A percentile compares a stretch with the other conserved stretches of the same genome.
phyloP scores from a whole-genome alignment of 179 eudicot genomes.

The Gypsophila paniculata region DNA sequence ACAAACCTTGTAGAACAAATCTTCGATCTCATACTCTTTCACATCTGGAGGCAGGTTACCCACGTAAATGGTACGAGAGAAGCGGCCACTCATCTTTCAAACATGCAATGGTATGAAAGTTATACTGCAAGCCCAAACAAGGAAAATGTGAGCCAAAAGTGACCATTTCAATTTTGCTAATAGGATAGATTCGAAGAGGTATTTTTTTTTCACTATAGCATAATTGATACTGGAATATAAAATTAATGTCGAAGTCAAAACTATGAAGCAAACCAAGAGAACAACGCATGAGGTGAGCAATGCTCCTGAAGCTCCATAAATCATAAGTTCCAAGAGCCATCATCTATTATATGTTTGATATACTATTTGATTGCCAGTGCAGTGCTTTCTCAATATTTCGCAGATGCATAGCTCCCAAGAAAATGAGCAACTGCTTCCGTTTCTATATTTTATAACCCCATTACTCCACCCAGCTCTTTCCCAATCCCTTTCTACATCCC shows the following conservation, averaged over 20 bases:
- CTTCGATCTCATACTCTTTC: conserved; percentile 85
- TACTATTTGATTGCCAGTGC: conserved; percentile 62
- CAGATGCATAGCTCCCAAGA: conserved; percentile 61
- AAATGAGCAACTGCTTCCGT: conserved; percentile 67
- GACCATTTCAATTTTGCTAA: conserved; percentile 3
- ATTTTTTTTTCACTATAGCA: conserved; percentile 24
- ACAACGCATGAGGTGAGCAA: conserved; percentile 81
- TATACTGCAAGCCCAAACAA: conserved; percentile 37
- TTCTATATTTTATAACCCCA: conserved; percentile 50
- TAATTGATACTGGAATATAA: conserved; percentile 33
- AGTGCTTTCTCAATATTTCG: conserved; percentile 44
- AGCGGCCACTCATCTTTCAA: conserved; percentile 74
- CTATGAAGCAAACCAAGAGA: conserved; percentile 80
- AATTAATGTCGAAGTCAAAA: conserved; percentile 37
- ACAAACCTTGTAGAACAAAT: conserved; percentile 86
- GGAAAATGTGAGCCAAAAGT: conserved; percentile 12
- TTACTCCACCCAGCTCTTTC: conserved; percentile 72
- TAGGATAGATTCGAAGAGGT: conserved; percentile 15
- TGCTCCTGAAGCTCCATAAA: conserved; percentile 88
- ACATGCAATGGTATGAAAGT: neutral
- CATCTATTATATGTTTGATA: conserved; percentile 69
- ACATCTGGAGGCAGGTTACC: conserved; percentile 91
- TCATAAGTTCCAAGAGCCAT: conserved; percentile 76
- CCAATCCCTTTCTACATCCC: conserved; percentile 87
- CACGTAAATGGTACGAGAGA: conserved; percentile 88